phyloP scores from a whole-genome alignment of 2,329 filamentous ascomycete species.

The Neonectria punicea region DNA sequence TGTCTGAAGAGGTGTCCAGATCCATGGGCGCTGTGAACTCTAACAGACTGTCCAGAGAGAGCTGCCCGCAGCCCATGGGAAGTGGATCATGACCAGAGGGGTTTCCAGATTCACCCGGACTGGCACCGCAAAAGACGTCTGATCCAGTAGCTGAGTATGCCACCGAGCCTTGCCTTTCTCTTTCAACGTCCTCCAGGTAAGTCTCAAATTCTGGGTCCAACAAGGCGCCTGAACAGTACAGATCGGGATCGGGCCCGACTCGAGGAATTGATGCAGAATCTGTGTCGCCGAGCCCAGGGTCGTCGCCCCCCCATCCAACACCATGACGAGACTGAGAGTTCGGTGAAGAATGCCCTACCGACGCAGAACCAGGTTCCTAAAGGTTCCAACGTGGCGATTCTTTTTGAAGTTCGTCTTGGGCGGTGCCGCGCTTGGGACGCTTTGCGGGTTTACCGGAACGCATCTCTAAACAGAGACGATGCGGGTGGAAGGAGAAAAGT shows the following conservation, averaged over 20 bases:
- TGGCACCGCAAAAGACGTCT: background rate
- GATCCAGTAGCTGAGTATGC: background rate
- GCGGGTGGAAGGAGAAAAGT: background rate
- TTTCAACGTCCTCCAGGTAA: background rate
- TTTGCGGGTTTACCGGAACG: background rate
- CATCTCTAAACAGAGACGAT: background rate
- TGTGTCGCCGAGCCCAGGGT: no score
- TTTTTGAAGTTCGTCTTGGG: background rate
- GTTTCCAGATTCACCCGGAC: background rate
- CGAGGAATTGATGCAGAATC: background rate
- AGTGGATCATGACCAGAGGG: background rate
- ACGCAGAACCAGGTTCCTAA: background rate
- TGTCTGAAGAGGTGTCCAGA: slow-evolving; percentile 7
- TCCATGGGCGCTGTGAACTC: background rate
- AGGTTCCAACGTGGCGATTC: background rate
- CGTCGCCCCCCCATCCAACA: background rate
- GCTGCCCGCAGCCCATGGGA: background rate
- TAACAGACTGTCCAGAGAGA: background rate
- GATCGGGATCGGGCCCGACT: background rate
- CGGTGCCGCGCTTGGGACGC: background rate
- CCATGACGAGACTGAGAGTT: background rate
- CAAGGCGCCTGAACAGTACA: background rate
- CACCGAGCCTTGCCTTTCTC: background rate
- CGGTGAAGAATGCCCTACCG: background rate
- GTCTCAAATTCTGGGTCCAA: background rate